Evolutionary conservation across 2,329 filamentous ascomycete species (phyloP).

Genomic region (Laburnicola sp.): DNA sequence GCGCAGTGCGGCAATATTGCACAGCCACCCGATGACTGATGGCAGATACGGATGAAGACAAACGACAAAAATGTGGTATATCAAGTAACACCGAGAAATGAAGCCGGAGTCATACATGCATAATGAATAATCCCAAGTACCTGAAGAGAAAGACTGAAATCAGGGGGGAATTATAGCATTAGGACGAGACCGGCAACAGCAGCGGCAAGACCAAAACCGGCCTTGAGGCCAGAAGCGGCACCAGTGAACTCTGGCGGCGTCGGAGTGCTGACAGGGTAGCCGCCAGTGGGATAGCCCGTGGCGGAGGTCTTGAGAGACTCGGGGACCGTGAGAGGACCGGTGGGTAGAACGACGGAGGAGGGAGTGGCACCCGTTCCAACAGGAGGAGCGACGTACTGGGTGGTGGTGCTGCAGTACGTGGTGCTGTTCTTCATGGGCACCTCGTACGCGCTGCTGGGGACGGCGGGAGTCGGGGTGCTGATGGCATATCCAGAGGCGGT

Average conservation of each 20-base stretch:
- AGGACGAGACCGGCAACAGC: slow-evolving; percentile 48
- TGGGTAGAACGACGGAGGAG: slow-evolving; percentile 36
- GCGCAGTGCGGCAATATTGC: background rate
- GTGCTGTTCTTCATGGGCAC: background rate
- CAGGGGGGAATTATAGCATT: slow-evolving; percentile 38
- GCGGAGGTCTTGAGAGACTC: slow-evolving; percentile 37
- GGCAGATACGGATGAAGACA: background rate
- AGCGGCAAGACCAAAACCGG: slow-evolving; percentile 46
- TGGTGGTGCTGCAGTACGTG: slow-evolving; percentile 11
- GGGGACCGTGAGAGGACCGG: slow-evolving; percentile 40
- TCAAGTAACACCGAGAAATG: slow-evolving; percentile 7
- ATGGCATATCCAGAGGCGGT: slow-evolving; percentile 12
- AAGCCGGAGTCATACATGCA: slow-evolving; percentile 11
- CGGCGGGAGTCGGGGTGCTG: slow-evolving; percentile 13
- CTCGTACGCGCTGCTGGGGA: slow-evolving; percentile 1
- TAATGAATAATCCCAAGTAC: slow-evolving; percentile 3
- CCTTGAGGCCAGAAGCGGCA: slow-evolving; percentile 37
- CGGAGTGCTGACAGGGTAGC: slow-evolving; percentile 23
- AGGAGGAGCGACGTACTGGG: slow-evolving; percentile 19
- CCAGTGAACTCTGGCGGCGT: slow-evolving; percentile 34
- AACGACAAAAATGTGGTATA: slow-evolving; percentile 7
- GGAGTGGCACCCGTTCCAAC: slow-evolving; percentile 24
- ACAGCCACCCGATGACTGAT: slow-evolving; percentile 1
- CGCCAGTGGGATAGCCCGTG: slow-evolving; percentile 33
- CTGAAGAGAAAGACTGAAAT: slow-evolving; percentile 4